A percentile compares a stretch with the other conserved stretches of the same genome.
These are phyloP conservation scores for Cadophora luteo-olivacea DNA, from an alignment of 2,329 filamentous ascomycete species.

Conservation along the genomic window DNA sequence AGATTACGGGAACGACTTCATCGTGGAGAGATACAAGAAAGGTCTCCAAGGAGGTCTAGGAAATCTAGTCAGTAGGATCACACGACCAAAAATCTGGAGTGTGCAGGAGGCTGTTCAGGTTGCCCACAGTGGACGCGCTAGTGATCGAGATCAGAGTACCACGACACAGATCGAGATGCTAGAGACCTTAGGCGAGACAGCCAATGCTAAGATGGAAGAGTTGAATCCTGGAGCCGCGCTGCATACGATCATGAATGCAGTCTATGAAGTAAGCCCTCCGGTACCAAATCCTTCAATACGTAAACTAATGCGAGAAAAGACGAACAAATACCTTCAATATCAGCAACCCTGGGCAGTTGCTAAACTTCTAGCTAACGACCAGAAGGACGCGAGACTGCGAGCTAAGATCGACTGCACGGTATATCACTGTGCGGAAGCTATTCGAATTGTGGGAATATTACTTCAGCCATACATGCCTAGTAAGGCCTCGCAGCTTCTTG, in stretches of 20 bases:
- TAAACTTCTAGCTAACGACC: slow-evolving; percentile 40
- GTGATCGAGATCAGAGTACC: slow-evolving; percentile 10
- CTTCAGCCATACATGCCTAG: slow-evolving; percentile 90
- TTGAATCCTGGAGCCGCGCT: slow-evolving; percentile 71
- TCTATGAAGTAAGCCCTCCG: slow-evolving; percentile 59
- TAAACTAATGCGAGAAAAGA: slow-evolving; percentile 50
- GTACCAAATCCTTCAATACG: not conserved
- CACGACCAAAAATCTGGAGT: slow-evolving; percentile 72
- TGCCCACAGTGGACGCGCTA: slow-evolving; percentile 34
- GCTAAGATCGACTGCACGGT: slow-evolving; percentile 64
- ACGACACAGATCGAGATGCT: slow-evolving; percentile 51
- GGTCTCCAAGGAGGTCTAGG: slow-evolving; percentile 79
- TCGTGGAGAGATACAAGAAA: slow-evolving; percentile 81
- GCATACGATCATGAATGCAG: slow-evolving; percentile 65
- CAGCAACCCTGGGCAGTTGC: slow-evolving; percentile 72
- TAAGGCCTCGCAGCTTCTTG: slow-evolving; percentile 75
- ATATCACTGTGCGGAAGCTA: slow-evolving; percentile 74
- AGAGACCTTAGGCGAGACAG: slow-evolving; percentile 47
- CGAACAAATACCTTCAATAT: slow-evolving; percentile 71
- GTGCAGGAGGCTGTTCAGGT: slow-evolving; percentile 57
- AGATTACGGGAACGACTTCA: slow-evolving; percentile 81
- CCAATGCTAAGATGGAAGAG: slow-evolving; percentile 64
- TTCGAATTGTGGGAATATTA: slow-evolving; percentile 82
- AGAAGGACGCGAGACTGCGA: slow-evolving; percentile 23
- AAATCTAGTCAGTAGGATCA: slow-evolving; percentile 77